Evolutionary conservation across 2,329 filamentous ascomycete species (phyloP).

Genomic region (Sporothrix variecibatus): DNA sequence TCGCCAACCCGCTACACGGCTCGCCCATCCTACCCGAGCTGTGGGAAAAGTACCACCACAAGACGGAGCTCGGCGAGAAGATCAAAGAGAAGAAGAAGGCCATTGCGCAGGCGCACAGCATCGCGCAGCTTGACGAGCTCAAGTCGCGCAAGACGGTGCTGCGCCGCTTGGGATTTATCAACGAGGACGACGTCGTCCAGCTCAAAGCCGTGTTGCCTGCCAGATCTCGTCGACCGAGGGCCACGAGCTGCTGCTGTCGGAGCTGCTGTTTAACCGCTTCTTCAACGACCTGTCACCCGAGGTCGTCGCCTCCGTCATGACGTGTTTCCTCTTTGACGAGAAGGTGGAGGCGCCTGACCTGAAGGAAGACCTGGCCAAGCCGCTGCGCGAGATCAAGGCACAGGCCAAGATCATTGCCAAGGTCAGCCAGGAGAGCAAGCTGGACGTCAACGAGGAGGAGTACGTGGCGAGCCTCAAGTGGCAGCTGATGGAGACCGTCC

Average conservation of each 20-base stretch:
- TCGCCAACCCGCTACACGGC: slow-evolving; percentile 88
- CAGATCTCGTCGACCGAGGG: slow-evolving; percentile 91
- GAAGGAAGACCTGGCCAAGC: slow-evolving; percentile 82
- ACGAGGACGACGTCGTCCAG: slow-evolving; percentile 92
- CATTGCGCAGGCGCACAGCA: slow-evolving; percentile 79
- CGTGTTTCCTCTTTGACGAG: slow-evolving; percentile 97
- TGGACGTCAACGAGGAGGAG: slow-evolving; percentile 91
- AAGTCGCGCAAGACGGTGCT: slow-evolving; percentile 95
- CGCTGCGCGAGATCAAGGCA: slow-evolving; percentile 80
- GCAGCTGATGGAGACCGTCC: slow-evolving; percentile 96
- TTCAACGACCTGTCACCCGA: slow-evolving; percentile 95
- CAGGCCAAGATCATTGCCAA: slow-evolving; percentile 89
- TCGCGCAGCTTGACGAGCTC: slow-evolving; percentile 92
- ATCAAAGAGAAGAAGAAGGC: slow-evolving; percentile 89
- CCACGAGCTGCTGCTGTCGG: slow-evolving; percentile 89
- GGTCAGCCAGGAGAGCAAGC: slow-evolving; percentile 90
- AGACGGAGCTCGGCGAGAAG: slow-evolving; percentile 72
- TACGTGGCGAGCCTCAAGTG: slow-evolving; percentile 88
- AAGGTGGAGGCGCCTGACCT: slow-evolving; percentile 78
- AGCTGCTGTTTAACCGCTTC: slow-evolving; percentile 94
- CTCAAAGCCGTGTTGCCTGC: slow-evolving; percentile 97
- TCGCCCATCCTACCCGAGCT: slow-evolving; percentile 81
- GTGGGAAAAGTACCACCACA: slow-evolving; percentile 83
- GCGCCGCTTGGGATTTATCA: slow-evolving; percentile 91
- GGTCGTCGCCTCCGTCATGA: slow-evolving; percentile 80